Evolutionary conservation across 164 flowering plant genomes (phyloP).

Genomic region (Buxus sempervirens): DNA sequence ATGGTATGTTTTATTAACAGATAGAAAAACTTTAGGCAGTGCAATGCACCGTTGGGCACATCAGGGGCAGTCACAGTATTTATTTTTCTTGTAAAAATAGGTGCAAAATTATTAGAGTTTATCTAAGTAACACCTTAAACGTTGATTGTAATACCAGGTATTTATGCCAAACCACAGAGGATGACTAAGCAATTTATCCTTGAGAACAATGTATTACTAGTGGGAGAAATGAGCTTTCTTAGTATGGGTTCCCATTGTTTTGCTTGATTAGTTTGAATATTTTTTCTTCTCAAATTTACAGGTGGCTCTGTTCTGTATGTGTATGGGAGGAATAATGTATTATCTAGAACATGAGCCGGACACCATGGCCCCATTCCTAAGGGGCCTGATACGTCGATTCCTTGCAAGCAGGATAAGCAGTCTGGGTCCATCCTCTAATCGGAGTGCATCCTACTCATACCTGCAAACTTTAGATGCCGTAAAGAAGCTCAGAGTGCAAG

Average conservation of each 20-base stretch:
- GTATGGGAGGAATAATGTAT: conserved; percentile 98
- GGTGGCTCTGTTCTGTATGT: conserved; percentile 80
- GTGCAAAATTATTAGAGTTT: no score
- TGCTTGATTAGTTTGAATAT: not conserved
- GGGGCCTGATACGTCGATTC: conserved; percentile 88
- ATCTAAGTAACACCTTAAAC: no score
- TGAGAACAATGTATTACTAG: no score
- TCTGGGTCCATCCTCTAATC: conserved; percentile 48
- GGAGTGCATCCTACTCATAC: conserved; percentile 58
- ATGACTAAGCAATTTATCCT: no score
- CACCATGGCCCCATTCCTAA: conserved; percentile 92
- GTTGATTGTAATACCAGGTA: no score
- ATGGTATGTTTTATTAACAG: no score
- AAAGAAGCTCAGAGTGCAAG: conserved; percentile 45
- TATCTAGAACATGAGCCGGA: conserved; percentile 93
- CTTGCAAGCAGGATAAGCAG: conserved; percentile 92
- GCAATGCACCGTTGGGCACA: no score
- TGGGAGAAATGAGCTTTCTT: not conserved
- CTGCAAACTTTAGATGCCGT: conserved; percentile 54
- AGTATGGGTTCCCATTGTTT: not conserved
- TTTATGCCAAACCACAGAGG: no score
- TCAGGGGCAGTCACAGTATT: no score
- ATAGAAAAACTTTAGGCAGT: no score
- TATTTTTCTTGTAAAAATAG: no score
- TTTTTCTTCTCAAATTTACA: conserved; percentile 22